Evolutionary conservation across 305 asterid genomes (phyloP).

Genomic region (Andrographis paniculata): DNA sequence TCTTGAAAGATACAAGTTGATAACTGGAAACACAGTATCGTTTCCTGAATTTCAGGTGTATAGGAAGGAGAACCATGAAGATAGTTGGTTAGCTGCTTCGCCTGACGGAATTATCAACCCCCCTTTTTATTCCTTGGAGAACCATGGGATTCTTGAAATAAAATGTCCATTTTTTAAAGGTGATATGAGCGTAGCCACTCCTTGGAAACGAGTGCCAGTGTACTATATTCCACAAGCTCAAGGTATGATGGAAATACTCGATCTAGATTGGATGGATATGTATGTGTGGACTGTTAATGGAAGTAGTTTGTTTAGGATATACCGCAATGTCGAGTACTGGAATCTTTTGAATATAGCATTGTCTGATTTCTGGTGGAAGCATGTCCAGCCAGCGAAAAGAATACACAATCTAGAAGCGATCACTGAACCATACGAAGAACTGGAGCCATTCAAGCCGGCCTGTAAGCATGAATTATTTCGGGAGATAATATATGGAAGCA

Average conservation of each 20-base stretch:
- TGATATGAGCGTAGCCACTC: slow-evolving; percentile 35
- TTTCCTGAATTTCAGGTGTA: slow-evolving; percentile 52
- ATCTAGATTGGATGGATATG: slow-evolving; percentile 81
- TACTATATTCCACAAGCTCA: slow-evolving; percentile 83
- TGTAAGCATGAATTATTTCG: slow-evolving; percentile 45
- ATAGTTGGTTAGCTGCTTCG: slow-evolving; percentile 70
- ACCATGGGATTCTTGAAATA: slow-evolving; percentile 60
- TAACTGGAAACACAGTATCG: slow-evolving; percentile 41
- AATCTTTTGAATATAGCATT: slow-evolving; percentile 41
- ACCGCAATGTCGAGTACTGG: slow-evolving; percentile 63
- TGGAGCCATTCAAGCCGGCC: slow-evolving; percentile 38
- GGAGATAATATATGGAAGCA: slow-evolving; percentile 42
- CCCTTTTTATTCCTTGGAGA: slow-evolving; percentile 35
- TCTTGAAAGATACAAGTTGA: slow-evolving; percentile 48
- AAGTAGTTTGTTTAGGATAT: slow-evolving; percentile 65
- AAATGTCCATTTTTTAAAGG: slow-evolving; percentile 70
- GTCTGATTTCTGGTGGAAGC: slow-evolving; percentile 91
- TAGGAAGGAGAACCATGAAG: slow-evolving; percentile 24
- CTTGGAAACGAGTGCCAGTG: slow-evolving; percentile 62
- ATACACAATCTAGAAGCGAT: slow-evolving; percentile 27
- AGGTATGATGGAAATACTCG: slow-evolving; percentile 80
- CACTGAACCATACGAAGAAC: slow-evolving; percentile 43
- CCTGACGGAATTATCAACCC: slow-evolving; percentile 55
- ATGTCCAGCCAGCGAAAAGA: slow-evolving; percentile 78
- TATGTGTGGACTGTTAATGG: slow-evolving; percentile 70